phyloP scores from a whole-genome alignment of 1,284 basidiomycete species.

The Cerrena zonata region DNA sequence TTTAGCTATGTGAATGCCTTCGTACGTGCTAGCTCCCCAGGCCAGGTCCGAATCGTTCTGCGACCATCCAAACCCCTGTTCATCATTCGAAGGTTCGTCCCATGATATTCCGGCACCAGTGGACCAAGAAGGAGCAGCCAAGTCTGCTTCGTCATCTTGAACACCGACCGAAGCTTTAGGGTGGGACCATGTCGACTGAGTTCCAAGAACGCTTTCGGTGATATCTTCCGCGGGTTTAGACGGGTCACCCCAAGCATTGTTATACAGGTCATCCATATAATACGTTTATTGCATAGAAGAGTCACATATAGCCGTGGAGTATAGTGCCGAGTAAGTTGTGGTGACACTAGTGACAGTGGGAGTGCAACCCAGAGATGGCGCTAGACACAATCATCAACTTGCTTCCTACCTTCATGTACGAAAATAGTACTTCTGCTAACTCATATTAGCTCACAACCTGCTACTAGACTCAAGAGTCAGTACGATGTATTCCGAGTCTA shows the following conservation, averaged over 20 bases:
- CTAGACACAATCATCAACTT: too few species aligned
- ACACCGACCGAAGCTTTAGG: slow-evolving; percentile 17
- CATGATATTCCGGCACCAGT: slow-evolving; percentile 39
- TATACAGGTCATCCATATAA: slow-evolving; percentile 63
- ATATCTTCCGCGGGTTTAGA: slow-evolving; percentile 22
- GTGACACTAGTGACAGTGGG: too few species aligned
- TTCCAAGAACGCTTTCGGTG: slow-evolving; percentile 13
- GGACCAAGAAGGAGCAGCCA: slow-evolving; percentile 50
- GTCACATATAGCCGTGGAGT: neutral
- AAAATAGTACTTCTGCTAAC: too few species aligned
- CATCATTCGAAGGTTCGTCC: slow-evolving; percentile 38
- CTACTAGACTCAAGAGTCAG: too few species aligned
- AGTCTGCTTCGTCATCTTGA: slow-evolving; percentile 43
- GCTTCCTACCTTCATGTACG: too few species aligned
- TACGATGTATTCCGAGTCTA: too few species aligned
- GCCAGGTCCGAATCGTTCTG: slow-evolving; percentile 22
- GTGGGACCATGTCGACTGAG: slow-evolving; percentile 22
- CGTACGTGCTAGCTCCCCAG: slow-evolving; percentile 32
- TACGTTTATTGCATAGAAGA: neutral
- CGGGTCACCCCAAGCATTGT: slow-evolving; percentile 56
- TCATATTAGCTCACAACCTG: too few species aligned
- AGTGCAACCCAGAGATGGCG: too few species aligned
- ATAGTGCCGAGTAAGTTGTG: too few species aligned
- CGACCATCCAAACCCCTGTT: slow-evolving; percentile 26
- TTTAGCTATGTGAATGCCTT: slow-evolving; percentile 27